Percentiles rank a stretch among this genome's conserved stretches.
Evolutionary conservation across 495 filamentous ascomycete species (phyloP).

Genomic region (Tuber melanosporum): DNA sequence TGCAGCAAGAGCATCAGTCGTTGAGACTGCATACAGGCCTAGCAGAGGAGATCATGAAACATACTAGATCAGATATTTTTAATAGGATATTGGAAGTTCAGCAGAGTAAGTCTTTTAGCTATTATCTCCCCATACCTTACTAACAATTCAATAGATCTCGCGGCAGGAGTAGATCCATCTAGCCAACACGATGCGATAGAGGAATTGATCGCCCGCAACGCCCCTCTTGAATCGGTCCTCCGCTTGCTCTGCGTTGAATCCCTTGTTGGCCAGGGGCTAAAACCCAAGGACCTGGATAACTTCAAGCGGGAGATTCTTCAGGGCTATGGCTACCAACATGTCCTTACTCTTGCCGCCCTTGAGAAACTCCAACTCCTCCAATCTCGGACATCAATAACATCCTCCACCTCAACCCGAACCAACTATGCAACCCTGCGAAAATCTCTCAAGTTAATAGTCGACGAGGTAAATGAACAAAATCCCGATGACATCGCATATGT

Average conservation of each 20-base stretch:
- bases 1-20: conserved; percentile 88
- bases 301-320: conserved; percentile 84
- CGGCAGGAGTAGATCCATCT: conserved; percentile 80
- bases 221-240: conserved; percentile 69
- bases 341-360: conserved; percentile 79
- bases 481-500: conserved; percentile 95
- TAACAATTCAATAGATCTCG: conserved; percentile 50
- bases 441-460: conserved; percentile 78
- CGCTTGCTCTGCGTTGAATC: conserved; percentile 86
- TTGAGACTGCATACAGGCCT: conserved; percentile 84
- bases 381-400: conserved; percentile 55
- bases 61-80: conserved; percentile 81
- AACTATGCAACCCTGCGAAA: conserved; percentile 86
- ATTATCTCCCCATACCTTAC: conserved; percentile 15
- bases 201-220: conserved; percentile 82
- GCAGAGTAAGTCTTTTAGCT: conserved; percentile 53
- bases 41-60: conserved; percentile 88
- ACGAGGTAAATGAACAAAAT: conserved; percentile 95
- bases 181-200: conserved; percentile 85
- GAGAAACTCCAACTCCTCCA: conserved; percentile 84
- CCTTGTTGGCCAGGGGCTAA: conserved; percentile 79
- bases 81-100: conserved; percentile 84
- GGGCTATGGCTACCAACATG: conserved; percentile 89
- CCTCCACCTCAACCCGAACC: conserved; percentile 56
- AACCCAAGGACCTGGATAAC: conserved; percentile 74